Percentiles rank a stretch among this genome's conserved stretches.
Evolutionary conservation across 768 basidiomycete species (phyloP).

Genomic region (Auriscalpium vulgare): DNA sequence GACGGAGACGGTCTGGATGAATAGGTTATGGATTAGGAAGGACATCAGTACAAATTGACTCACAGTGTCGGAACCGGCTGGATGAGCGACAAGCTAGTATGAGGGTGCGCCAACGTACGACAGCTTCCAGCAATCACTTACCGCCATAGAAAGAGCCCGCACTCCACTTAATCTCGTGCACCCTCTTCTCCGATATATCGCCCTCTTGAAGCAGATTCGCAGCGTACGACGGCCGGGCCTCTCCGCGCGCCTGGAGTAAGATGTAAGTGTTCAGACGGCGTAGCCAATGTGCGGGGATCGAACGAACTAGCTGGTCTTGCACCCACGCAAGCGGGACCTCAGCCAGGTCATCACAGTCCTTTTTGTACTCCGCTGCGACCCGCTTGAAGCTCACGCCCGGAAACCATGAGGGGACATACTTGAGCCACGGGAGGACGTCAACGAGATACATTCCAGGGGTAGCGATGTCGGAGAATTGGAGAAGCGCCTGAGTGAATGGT

Average conservation of each 20-base stretch:
- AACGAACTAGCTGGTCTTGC: slow-evolving; percentile 1
- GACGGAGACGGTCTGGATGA: slow-evolving; percentile 15
- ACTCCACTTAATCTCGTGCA: slow-evolving; percentile 14
- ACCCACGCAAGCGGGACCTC: neutral
- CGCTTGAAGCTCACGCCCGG: slow-evolving; percentile 20
- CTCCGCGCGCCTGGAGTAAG: neutral
- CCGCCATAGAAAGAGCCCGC: slow-evolving; percentile 17
- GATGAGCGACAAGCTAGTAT: too few species aligned
- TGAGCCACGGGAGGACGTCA: slow-evolving; percentile 19
- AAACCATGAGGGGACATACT: slow-evolving; percentile 20
- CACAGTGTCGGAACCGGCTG: slow-evolving; percentile 14
- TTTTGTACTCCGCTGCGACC: slow-evolving; percentile 3
- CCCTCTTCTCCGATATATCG: slow-evolving; percentile 2
- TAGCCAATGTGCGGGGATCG: too few species aligned
- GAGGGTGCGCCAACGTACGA: too few species aligned
- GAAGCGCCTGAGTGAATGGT: slow-evolving; percentile 7
- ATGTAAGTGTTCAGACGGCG: neutral
- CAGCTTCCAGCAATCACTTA: neutral
- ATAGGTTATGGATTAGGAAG: neutral
- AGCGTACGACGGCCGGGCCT: slow-evolving; percentile 14
- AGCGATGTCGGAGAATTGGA: slow-evolving; percentile 5
- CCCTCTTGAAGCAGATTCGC: slow-evolving; percentile 6
- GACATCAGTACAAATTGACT: neutral
- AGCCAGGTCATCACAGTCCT: neutral
- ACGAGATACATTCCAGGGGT: slow-evolving; percentile 24